phyloP scores from a whole-genome alignment of 768 basidiomycete species.

The Kwoniella sp. region DNA sequence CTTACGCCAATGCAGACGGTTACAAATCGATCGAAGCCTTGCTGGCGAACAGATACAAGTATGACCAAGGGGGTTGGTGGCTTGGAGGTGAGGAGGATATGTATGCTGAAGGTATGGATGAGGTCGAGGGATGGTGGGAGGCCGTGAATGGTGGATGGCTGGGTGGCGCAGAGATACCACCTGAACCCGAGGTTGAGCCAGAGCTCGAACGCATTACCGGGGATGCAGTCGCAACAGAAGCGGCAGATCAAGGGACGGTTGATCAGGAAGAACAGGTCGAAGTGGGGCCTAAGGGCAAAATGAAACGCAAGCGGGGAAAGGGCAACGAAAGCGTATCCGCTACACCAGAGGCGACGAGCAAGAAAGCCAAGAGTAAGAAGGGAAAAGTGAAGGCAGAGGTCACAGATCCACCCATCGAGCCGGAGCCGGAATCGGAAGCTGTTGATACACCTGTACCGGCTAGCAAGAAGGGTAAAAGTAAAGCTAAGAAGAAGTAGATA shows the following conservation, averaged over 20 bases:
- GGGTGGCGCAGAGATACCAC: constrained; percentile 27
- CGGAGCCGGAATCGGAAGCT: background rate
- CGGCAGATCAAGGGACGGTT: background rate
- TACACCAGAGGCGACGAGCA: background rate
- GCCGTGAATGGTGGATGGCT: constrained; percentile 44
- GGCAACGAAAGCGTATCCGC: constrained; percentile 3
- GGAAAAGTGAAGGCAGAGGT: background rate
- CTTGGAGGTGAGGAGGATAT: constrained; percentile 48
- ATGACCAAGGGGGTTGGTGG: constrained; percentile 58
- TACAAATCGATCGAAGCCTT: constrained; percentile 68
- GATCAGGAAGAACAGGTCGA: constrained; percentile 7
- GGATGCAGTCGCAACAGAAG: constrained; percentile 4
- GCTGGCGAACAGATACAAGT: constrained; percentile 70
- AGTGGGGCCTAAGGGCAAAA: constrained; percentile 6
- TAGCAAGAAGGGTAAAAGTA: constrained; percentile 8
- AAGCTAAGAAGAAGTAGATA: constrained; percentile 19
- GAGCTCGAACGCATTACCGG: background rate
- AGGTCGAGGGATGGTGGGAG: constrained; percentile 43
- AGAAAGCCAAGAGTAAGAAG: constrained; percentile 9
- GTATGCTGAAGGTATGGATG: constrained; percentile 43
- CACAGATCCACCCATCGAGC: background rate
- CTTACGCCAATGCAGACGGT: constrained; percentile 72
- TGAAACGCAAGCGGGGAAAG: constrained; percentile 8
- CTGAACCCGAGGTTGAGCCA: constrained; percentile 5
- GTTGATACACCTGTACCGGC: constrained; percentile 8